Evolutionary conservation across 345 rosid genomes (phyloP), one percentile per base, ranked within the genome.

Genomic region (Psidium friedrichsthalianum): DNA sequence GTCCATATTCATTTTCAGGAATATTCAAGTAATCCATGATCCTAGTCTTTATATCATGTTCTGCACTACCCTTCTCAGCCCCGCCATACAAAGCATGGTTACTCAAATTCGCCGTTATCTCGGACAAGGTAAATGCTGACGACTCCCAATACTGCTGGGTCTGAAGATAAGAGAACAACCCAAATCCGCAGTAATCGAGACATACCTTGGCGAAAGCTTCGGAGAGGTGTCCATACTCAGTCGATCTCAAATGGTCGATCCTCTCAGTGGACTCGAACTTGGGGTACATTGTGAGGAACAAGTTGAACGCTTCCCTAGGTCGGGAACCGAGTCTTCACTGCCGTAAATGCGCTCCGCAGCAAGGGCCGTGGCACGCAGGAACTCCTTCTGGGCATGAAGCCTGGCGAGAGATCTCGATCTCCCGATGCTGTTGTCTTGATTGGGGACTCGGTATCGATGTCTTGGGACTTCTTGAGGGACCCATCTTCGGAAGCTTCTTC

Each of bases 401-500:
- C 98, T 91, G 58, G 98, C 98, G 82, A 96, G 91, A 78, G 98
- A 94, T 87, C 98, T 91, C 53, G 98, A 94, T 54, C 98, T 90
- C 40, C 95, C 96, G 56, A 94, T 88, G 89, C 83, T 74, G 27
- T 88, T 91, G 47, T 93, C 96, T 29, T 89, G 92, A 82, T 88
- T 88, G 54, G 87, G 56, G 92, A 76, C 69, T 89, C 90, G 7
- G 89, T 78, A 85, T 95, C 98, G 44, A 94, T 93, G 87, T 91
- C 92, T 83, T 91, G 95, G 22, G 98, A 91, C 90, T 94, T 96
- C 83, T 88, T 87, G 58, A 95, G 94, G 6, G 93, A 96, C 59
- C 98, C 98, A 85, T 92, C 95, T 87, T 94, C 96, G 40, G 98
- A 96, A 74, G 98, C 98, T 87, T 93, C 98, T 85, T 96, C 98